Evolutionary conservation across 805 yeast species (phyloP).

Genomic region (Wickerhamomyces bisporus): DNA sequence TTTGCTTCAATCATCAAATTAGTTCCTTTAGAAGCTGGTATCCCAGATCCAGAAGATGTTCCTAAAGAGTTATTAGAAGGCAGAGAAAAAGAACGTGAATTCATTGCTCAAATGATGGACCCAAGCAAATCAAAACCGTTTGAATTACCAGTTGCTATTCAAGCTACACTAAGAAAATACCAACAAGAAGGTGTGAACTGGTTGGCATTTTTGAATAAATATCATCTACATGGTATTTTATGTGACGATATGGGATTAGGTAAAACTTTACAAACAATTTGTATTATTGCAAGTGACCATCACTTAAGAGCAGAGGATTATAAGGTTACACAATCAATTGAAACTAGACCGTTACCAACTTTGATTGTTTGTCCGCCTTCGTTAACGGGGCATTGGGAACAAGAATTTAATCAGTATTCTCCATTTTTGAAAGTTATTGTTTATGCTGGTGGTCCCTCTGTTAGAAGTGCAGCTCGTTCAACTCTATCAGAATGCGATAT

Average conservation of each 20-base stretch:
- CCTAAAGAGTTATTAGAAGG: conserved; percentile 79
- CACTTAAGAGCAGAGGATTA: conserved; percentile 73
- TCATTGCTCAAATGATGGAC: conserved; percentile 97
- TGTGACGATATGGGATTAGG: conserved; percentile 99
- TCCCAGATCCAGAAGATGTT: conserved; percentile 90
- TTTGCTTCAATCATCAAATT: conserved; percentile 93
- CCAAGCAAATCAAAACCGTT: conserved; percentile 86
- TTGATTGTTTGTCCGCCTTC: conserved; percentile 95
- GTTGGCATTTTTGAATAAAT: conserved; percentile 91
- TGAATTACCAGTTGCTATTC: conserved; percentile 82
- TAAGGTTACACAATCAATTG: conserved; percentile 50
- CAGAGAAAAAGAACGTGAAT: conserved; percentile 90
- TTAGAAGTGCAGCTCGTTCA: conserved; percentile 51
- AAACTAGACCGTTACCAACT: conserved; percentile 74
- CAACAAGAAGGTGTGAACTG: conserved; percentile 99
- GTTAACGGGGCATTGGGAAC: conserved; percentile 98
- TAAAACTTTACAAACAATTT: conserved; percentile 92
- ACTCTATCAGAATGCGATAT: conserved; percentile 63
- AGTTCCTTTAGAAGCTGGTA: conserved; percentile 96
- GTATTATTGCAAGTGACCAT: conserved; percentile 95
- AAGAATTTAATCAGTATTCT: conserved; percentile 84
- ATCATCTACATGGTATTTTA: conserved; percentile 92
- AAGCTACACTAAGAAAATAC: conserved; percentile 88
- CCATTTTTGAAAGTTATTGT: conserved; percentile 79
- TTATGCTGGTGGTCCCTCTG: conserved; percentile 89